Evolutionary conservation across 805 yeast species (phyloP).

Genomic region (Wickerhamiella lipophila): DNA sequence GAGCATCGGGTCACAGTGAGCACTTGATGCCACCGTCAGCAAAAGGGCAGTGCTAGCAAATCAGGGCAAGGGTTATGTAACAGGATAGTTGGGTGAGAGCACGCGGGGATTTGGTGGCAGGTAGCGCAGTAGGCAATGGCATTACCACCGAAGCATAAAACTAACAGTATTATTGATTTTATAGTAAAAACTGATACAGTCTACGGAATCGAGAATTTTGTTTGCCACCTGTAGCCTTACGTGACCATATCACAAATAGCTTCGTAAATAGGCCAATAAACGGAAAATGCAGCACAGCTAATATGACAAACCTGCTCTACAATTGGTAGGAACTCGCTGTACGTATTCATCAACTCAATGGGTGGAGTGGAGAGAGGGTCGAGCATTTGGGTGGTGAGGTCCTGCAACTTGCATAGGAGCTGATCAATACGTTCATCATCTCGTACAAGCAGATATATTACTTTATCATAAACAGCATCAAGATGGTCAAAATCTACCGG

Average conservation of each 20-base stretch:
- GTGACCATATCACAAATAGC: background rate
- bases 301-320: background rate
- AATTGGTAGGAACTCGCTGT: background rate
- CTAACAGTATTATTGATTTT: no score
- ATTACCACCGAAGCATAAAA: no score
- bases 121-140: no score
- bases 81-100: no score
- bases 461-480: conserved; percentile 2
- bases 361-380: background rate
- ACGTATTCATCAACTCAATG: background rate
- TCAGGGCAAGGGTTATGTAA: conserved; percentile 1
- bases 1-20: background rate
- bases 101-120: no score
- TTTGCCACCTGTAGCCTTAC: background rate
- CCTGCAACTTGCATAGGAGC: background rate
- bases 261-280: conserved; percentile 1
- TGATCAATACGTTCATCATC: conserved; percentile 3
- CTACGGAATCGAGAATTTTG: no score
- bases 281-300: background rate
- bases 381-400: background rate
- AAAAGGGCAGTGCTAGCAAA: background rate
- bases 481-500: conserved; percentile 5
- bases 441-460: background rate
- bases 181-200: no score
- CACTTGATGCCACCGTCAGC: conserved; percentile 3